Evolutionary conservation across 805 yeast species (phyloP).

Genomic region (Ogataea henricii): DNA sequence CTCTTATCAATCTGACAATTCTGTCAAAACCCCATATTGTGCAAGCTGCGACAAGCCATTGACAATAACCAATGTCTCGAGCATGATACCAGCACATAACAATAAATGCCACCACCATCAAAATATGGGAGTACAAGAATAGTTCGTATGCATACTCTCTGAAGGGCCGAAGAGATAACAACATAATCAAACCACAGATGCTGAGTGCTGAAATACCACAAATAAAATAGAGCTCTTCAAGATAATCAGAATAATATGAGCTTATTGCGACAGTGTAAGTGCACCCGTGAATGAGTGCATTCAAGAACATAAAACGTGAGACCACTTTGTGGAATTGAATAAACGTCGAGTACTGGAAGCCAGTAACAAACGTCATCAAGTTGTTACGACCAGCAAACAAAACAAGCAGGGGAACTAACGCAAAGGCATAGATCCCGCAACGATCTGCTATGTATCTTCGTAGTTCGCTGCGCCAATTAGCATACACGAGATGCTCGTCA

Average conservation of each 20-base stretch:
- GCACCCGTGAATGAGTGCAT: slow-evolving; percentile 35
- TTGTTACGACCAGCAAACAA: slow-evolving; percentile 53
- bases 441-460: slow-evolving; percentile 35
- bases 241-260: slow-evolving; percentile 11
- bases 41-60: slow-evolving; percentile 38
- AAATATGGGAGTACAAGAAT: slow-evolving; percentile 59
- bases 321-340: slow-evolving; percentile 66
- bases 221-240: slow-evolving; percentile 20
- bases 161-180: slow-evolving; percentile 52
- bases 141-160: slow-evolving; percentile 60
- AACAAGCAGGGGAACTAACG: slow-evolving; percentile 43
- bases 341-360: slow-evolving; percentile 45
- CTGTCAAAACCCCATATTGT: slow-evolving; percentile 58
- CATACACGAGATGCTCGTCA: slow-evolving; percentile 26
- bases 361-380: slow-evolving; percentile 44
- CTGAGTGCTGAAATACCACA: slow-evolving; percentile 45
- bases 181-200: slow-evolving; percentile 43
- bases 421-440: slow-evolving; percentile 43
- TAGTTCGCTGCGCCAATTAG: slow-evolving; percentile 36
- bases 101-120: slow-evolving; percentile 54
- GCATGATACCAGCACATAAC: slow-evolving; percentile 63
- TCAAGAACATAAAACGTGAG: slow-evolving; percentile 44
- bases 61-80: slow-evolving; percentile 36
- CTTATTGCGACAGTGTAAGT: slow-evolving; percentile 30
- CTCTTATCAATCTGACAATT: slow-evolving; percentile 41